Evolutionary conservation across 495 filamentous ascomycete genomes (phyloP).

Genomic region (Bryoglossum gracile): DNA sequence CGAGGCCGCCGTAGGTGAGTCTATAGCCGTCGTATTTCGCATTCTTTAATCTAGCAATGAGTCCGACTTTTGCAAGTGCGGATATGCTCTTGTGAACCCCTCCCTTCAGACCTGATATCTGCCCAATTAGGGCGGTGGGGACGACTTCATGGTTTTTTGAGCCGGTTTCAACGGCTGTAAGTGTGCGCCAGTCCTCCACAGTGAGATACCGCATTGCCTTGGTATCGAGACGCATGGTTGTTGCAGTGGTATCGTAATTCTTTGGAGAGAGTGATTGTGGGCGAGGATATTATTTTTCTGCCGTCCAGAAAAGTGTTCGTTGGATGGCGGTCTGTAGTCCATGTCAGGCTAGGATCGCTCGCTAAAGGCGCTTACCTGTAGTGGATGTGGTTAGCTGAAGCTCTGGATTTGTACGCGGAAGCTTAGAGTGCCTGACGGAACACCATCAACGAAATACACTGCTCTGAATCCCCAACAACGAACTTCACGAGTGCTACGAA

Average conservation of each 20-base stretch:
- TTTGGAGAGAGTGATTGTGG: too few species aligned
- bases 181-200: constrained; percentile 87
- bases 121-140: constrained; percentile 78
- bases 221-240: constrained; percentile 85
- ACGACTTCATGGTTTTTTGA: constrained; percentile 96
- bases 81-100: constrained; percentile 87
- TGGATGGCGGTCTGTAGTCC: too few species aligned
- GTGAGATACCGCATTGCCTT: constrained; percentile 87
- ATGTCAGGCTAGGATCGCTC: too few species aligned
- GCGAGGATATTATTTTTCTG: too few species aligned
- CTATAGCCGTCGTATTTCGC: constrained; percentile 97
- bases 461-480: constrained; percentile 1
- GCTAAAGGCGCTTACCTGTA: too few species aligned
- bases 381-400: constrained; percentile 2
- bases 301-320: too few species aligned
- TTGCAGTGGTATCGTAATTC: too few species aligned
- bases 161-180: constrained; percentile 87
- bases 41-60: constrained; percentile 91
- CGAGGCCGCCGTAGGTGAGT: constrained; percentile 91
- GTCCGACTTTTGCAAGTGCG: constrained; percentile 79
- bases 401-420: constrained; percentile 25
- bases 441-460: constrained; percentile 15
- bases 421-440: constrained; percentile 25
- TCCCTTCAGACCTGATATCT: constrained; percentile 72
- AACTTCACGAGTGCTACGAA: not conserved